Evolutionary conservation across 2,329 filamentous ascomycete genomes (phyloP), one percentile per base, ranked within the genome.

Genomic region (Aspergillus ruber): DNA sequence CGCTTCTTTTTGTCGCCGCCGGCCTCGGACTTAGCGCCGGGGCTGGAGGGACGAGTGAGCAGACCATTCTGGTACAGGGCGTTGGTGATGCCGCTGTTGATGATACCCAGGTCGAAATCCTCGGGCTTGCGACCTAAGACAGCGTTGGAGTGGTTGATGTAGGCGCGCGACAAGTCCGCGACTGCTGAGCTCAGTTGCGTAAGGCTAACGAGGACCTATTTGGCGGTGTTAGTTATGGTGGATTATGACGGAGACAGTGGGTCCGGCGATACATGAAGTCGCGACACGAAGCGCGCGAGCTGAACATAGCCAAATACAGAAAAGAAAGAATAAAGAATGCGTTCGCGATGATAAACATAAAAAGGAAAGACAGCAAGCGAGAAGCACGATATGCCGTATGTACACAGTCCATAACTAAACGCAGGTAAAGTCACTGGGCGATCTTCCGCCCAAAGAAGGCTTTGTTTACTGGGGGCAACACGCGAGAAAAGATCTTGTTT

Each of bases 111-210:
- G 49, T 77, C 76, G 45, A 78, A 71, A 25, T 79, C 64, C 23
- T 73, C 64, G 48, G 66, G 59, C 71, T 78, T 72, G 79, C 82
- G 56, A 38, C 84, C 84, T 21, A 95, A 80, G 42, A 95, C 81
- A 6, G 88, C 83, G 67, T 90, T 89, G 58, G 87, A 90, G 75
- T 95, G 89, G 64, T 88, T 85, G 63, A 94, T 81, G 72, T 95
- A 95, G 58, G 90, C 88, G 61, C 82, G 80, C 55, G 87, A 85
- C 59, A 95, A 84, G 50, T 84, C 84, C 62, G 86, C 84, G 64
- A 95, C 83, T 36, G 89, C 80, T 51, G 84, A 82, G 62, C 90
- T 82, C 44, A 96, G 85, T 49, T 85, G 87, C 55, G 85, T 82
- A 55, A 95, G 83, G 47, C 88, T 82, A 62, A 86, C 78, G 59